A percentile compares a stretch with the other conserved stretches of the same genome.
These are phyloP conservation scores for Clarireedia monteithiana DNA, from an alignment of 2,329 filamentous ascomycete species.

Conservation along the genomic window DNA sequence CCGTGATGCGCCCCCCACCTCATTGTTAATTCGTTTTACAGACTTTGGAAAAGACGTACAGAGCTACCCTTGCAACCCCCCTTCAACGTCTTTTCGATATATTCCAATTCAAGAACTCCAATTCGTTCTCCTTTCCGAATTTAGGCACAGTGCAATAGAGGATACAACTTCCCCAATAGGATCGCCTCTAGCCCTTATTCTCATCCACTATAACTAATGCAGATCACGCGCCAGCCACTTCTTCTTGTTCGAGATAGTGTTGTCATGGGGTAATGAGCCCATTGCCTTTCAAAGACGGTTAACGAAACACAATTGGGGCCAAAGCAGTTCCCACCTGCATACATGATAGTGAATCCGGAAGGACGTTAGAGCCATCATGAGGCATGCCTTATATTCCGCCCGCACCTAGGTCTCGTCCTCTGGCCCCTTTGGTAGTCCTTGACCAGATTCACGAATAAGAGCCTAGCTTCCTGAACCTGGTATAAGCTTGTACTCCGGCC, in stretches of 20 bases:
- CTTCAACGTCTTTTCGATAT: slow-evolving; percentile 23
- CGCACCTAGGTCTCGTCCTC: slow-evolving; percentile 15
- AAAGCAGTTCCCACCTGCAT: slow-evolving; percentile 13
- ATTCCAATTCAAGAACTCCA: slow-evolving; percentile 20
- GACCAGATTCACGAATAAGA: slow-evolving; percentile 23
- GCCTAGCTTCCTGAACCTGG: slow-evolving; percentile 23
- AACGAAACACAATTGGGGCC: slow-evolving; percentile 12
- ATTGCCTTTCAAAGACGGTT: slow-evolving; percentile 16
- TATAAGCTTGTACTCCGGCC: slow-evolving; percentile 24
- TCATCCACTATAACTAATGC: slow-evolving; percentile 17
- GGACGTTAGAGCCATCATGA: slow-evolving; percentile 26
- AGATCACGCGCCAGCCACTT: slow-evolving; percentile 28
- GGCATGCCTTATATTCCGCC: slow-evolving; percentile 15
- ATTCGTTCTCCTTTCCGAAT: slow-evolving; percentile 22
- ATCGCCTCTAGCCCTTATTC: slow-evolving; percentile 9
- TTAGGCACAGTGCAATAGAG: slow-evolving; percentile 21
- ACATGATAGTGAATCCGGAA: slow-evolving; percentile 19
- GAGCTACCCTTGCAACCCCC: slow-evolving; percentile 10
- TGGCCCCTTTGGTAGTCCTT: slow-evolving; percentile 22
- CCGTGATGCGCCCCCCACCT: slow-evolving; percentile 18
- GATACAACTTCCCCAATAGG: slow-evolving; percentile 9
- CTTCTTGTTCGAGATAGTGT: slow-evolving; percentile 17
- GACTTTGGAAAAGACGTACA: slow-evolving; percentile 10
- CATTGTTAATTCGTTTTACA: too few relatives aligned
- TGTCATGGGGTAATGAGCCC: slow-evolving; percentile 12